Base-by-base conservation (phyloP, 345 rosid genomes). In the Diplotaxis tenuifolia region DNA sequence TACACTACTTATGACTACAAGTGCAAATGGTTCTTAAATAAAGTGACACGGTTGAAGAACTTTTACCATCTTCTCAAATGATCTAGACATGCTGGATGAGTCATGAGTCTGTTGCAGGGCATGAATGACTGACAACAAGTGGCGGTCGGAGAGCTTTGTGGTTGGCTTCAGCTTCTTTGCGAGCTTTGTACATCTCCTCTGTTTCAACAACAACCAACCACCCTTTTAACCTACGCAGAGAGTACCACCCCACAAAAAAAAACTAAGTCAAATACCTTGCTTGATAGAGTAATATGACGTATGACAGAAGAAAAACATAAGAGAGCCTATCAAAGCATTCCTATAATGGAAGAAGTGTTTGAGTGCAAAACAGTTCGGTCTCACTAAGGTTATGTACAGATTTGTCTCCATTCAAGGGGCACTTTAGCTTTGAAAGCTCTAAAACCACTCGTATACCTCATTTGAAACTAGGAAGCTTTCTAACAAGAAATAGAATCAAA, bases 141-240 rank as follows among this genome's bases (percentile, higher is more conserved):
- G 92, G 87, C 2, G 87, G 86, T 2, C 89, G 84, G 1, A 86
- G 4, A 71, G 94, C 85, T 65, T 54, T 79, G 75, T 87, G 92
- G n/a, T 80, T 81, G 31, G 83, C 87, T 45, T 69, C 72, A 16
- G 85, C 86, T 32, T 86, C 79, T 72, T 87, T 88, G n/a, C 96
- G 94, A 45, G 90, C 94, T 65, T 83, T 84, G 57, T 78, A 82
- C 94, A 88, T 87, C 75, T 90, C 91, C 81, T 86, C 92, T 2
- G 96, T 90, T 79, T 90, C 96, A 65, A 34, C 40, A 34, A 9
- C 40, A 2, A 34, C 40, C 40, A 2, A 34, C 40, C 40, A 34
- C 10, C 40, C 14, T 32, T 32, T 32, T 32, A 32, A 32, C 36
- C 36, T 32, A 32, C 7, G 36, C 9, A 7, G 36, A 7, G 9